phyloP scores from a whole-genome alignment of 768 basidiomycete species.

The Vararia minispora region DNA sequence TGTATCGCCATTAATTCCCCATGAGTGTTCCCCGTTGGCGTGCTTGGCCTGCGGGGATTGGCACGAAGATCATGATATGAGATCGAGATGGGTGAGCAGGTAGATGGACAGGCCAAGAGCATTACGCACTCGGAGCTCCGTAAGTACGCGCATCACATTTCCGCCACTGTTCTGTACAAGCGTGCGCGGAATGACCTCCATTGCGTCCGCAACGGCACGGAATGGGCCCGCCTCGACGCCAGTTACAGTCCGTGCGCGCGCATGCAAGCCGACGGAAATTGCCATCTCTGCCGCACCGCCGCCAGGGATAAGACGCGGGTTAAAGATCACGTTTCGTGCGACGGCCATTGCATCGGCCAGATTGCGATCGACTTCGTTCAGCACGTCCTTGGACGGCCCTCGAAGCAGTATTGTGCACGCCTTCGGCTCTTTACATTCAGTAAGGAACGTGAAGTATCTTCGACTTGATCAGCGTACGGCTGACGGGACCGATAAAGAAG shows the following conservation, averaged over 20 bases:
- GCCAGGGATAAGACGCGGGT: conserved; percentile 87
- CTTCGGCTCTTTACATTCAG: conserved; percentile 83
- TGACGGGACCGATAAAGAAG: background rate
- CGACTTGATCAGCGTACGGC: background rate
- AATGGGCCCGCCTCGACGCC: conserved; percentile 91
- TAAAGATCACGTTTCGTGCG: conserved; percentile 93
- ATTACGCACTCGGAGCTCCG: conserved; percentile 73
- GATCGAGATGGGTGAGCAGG: background rate
- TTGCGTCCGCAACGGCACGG: conserved; percentile 86
- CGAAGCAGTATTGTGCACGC: conserved; percentile 97
- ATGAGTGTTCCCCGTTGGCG: conserved; percentile 80
- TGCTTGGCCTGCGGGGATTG: conserved; percentile 69
- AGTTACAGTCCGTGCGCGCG: conserved; percentile 66
- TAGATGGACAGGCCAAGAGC: background rate
- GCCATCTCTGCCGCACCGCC: conserved; percentile 99
- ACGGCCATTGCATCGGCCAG: conserved; percentile 97
- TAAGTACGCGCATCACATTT: conserved; percentile 87
- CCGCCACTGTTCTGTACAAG: conserved; percentile 93
- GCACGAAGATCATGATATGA: background rate
- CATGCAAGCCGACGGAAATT: conserved; percentile 76
- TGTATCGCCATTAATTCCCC: conserved; percentile 93
- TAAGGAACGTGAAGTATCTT: conserved; percentile 95
- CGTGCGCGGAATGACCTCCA: conserved; percentile 95
- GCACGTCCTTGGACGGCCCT: conserved; percentile 94
- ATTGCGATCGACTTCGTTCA: conserved; percentile 97